Evolutionary conservation across 805 yeast genomes (phyloP).

Genomic region (Millerago galiae): DNA sequence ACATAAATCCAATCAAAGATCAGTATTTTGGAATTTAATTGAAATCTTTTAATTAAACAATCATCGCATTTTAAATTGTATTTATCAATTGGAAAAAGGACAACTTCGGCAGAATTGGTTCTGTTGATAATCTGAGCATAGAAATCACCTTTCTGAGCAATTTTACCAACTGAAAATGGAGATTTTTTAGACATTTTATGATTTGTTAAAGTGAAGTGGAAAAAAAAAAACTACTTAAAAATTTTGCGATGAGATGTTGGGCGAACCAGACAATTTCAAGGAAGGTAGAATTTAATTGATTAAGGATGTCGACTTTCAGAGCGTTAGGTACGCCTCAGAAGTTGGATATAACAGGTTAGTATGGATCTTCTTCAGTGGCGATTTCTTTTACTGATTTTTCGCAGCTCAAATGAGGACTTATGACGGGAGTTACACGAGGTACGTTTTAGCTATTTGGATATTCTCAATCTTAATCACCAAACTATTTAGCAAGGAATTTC

Average conservation of each 20-base stretch:
- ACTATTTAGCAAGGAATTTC: conserved; percentile 55
- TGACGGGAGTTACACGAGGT: conserved; percentile 76
- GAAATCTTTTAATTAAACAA: conserved; percentile 1
- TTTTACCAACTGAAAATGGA: not conserved
- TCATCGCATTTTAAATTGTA: not conserved
- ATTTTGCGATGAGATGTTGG: conserved; percentile 2
- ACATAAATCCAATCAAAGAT: not conserved
- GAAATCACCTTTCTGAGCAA: not conserved
- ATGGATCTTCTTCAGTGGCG: not conserved
- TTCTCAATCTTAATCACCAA: conserved; percentile 57
- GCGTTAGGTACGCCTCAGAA: not conserved
- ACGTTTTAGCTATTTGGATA: conserved; percentile 63
- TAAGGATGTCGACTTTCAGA: not conserved
- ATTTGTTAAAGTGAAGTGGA: not conserved
- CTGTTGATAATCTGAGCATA: not conserved
- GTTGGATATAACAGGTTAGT: conserved; percentile 1
- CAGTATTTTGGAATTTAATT: not conserved
- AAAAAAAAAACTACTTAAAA: not conserved
- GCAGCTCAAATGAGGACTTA: conserved; percentile 73
- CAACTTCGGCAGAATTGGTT: not conserved
- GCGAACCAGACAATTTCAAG: not conserved
- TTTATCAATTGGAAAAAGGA: not conserved
- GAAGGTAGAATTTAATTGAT: not conserved
- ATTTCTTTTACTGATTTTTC: not conserved
- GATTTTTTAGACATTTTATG: not conserved